These are phyloP conservation scores for Geotrichum restrictum DNA, from an alignment of 1,139 yeast genomes.

Conservation along the genomic window DNA sequence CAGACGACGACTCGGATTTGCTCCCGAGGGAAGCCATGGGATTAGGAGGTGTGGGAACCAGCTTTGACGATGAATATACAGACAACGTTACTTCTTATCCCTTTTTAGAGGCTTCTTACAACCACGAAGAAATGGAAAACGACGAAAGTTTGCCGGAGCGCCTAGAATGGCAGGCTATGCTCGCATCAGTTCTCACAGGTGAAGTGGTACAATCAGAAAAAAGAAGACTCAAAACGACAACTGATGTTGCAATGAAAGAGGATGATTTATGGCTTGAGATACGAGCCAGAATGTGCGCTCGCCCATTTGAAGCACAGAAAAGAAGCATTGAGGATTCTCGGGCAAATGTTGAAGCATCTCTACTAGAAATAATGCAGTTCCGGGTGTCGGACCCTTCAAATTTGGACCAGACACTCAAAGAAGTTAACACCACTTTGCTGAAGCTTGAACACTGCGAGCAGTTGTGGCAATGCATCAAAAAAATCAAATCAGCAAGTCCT, in stretches of 20 bases:
- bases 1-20: constrained; percentile 29
- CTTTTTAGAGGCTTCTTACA: constrained; percentile 23
- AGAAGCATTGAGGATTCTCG: constrained; percentile 68
- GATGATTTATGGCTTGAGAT: constrained; percentile 81
- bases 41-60: constrained; percentile 37
- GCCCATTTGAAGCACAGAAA: constrained; percentile 77
- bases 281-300: constrained; percentile 74
- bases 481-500: constrained; percentile 77
- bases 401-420: constrained; percentile 36
- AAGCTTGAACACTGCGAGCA: constrained; percentile 67
- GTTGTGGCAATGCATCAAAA: constrained; percentile 75
- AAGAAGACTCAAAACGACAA: constrained; percentile 59
- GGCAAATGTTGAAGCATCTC: constrained; percentile 65
- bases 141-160: constrained; percentile 66
- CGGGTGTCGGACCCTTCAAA: constrained; percentile 43
- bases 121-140: constrained; percentile 24
- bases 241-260: constrained; percentile 36
- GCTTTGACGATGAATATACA: constrained; percentile 38
- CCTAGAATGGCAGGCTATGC: constrained; percentile 94
- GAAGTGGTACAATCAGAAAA: constrained; percentile 91
- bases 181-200: constrained; percentile 84
- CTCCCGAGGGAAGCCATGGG: constrained; percentile 27
- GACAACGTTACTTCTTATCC: constrained; percentile 31
- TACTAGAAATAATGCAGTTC: constrained; percentile 68
- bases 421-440: constrained; percentile 56